A percentile compares a stretch with the other conserved stretches of the same genome.
phyloP scores from a whole-genome alignment of 75 land plant genomes.

The Selaginella moellendorffii region DNA sequence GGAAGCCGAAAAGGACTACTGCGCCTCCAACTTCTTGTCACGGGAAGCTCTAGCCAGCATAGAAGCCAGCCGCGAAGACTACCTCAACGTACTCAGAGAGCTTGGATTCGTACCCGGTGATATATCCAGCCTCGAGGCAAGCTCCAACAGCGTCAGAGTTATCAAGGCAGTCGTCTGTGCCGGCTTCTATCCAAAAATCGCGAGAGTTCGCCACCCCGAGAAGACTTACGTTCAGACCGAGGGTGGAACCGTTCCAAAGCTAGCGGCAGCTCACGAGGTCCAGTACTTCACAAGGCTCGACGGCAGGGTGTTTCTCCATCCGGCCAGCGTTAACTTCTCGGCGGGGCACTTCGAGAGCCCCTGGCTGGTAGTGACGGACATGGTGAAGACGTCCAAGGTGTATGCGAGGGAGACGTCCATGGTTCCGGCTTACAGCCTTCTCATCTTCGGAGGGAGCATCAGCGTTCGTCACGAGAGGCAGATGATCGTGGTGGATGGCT shows the following conservation, averaged over 20 bases:
- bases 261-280: constrained; percentile 27
- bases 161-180: constrained; percentile 28
- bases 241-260: constrained; percentile 22
- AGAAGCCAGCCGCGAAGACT: constrained; percentile 26
- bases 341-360: constrained; percentile 21
- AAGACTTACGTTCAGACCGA: constrained; percentile 29
- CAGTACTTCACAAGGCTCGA: constrained; percentile 23
- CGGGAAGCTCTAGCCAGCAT: constrained; percentile 21
- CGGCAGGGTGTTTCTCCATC: constrained; percentile 30
- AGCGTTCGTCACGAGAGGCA: constrained; percentile 24
- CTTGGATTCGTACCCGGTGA: constrained; percentile 12
- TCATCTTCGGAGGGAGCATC: constrained; percentile 24
- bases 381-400: constrained; percentile 29
- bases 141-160: constrained; percentile 20
- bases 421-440: constrained; percentile 28
- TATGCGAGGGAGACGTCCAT: constrained; percentile 22
- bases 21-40: constrained; percentile 17
- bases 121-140: constrained; percentile 6
- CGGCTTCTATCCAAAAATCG: constrained; percentile 29
- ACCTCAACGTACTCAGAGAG: constrained; percentile 20
- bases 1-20: constrained; percentile 15
- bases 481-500: constrained; percentile 19
- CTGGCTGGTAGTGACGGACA: constrained; percentile 25
- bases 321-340: constrained; percentile 26
- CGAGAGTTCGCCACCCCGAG: constrained; percentile 26